Evolutionary conservation across 768 basidiomycete genomes (phyloP).

Genomic region (Boletellus emodensis): DNA sequence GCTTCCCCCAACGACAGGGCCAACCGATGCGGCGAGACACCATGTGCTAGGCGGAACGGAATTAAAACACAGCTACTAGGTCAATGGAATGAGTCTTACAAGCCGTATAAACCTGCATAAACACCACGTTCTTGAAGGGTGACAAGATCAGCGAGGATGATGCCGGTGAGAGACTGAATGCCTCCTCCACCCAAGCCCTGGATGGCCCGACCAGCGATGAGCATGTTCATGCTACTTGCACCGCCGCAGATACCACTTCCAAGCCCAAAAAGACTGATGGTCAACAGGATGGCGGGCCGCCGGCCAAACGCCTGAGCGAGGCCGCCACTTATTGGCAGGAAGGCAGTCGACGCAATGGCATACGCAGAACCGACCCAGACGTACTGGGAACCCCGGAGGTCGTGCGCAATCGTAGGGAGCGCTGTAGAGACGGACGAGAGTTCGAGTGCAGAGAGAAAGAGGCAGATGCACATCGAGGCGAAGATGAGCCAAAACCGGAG

Average conservation of each 20-base stretch:
- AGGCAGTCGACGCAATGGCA: constrained; percentile 33
- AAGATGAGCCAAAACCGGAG: constrained; percentile 29
- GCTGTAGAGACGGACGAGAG: constrained; percentile 27
- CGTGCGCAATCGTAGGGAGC: constrained; percentile 33
- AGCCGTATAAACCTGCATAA: constrained; percentile 28
- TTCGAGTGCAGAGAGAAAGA: constrained; percentile 29
- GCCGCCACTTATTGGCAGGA: constrained; percentile 36
- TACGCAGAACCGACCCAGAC: constrained; percentile 39
- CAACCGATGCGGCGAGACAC: constrained; percentile 31
- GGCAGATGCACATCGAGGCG: constrained; percentile 20
- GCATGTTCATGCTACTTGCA: constrained; percentile 17
- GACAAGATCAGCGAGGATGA: constrained; percentile 42
- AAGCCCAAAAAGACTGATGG: constrained; percentile 28
- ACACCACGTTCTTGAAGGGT: constrained; percentile 40
- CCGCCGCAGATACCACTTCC: constrained; percentile 37
- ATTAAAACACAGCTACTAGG: neutral
- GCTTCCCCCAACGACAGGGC: constrained; percentile 35
- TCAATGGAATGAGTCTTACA: constrained; percentile 3
- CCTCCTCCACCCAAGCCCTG: constrained; percentile 38
- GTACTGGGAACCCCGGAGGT: constrained; percentile 26
- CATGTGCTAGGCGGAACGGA: constrained; percentile 22
- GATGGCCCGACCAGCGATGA: constrained; percentile 25
- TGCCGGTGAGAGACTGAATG: constrained; percentile 33
- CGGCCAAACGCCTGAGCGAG: constrained; percentile 32
- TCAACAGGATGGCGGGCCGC: constrained; percentile 20